These are phyloP conservation scores for Inosperma sp. DNA, from an alignment of 768 basidiomycete genomes.

Conservation along the genomic window DNA sequence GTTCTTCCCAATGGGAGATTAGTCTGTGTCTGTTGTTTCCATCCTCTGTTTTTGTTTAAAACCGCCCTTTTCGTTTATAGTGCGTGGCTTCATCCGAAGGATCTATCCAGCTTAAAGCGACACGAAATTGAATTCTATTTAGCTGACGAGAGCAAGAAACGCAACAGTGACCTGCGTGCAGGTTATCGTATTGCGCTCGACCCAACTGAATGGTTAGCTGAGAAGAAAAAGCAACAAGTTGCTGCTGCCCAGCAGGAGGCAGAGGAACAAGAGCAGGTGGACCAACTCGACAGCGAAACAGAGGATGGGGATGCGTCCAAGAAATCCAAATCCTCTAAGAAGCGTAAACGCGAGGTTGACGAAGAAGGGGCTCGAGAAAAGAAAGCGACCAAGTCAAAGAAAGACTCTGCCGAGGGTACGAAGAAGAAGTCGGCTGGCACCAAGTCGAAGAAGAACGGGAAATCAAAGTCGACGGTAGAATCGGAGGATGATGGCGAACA, in stretches of 20 bases:
- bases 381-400: conserved; percentile 30
- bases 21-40: conserved; percentile 51
- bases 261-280: conserved; percentile 59
- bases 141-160: conserved; percentile 67
- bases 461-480: conserved; percentile 56
- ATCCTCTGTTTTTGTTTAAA: conserved; percentile 1
- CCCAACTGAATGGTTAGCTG: conserved; percentile 49
- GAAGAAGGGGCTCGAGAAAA: conserved; percentile 30
- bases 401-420: conserved; percentile 25
- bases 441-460: conserved; percentile 36
- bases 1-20: conserved; percentile 94
- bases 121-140: conserved; percentile 86
- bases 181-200: conserved; percentile 72
- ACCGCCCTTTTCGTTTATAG: conserved; percentile 45
- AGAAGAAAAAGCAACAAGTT: conserved; percentile 29
- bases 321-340: conserved; percentile 30
- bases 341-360: conserved; percentile 63
- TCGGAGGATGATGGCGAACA: conserved; percentile 60
- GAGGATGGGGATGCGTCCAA: conserved; percentile 37
- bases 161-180: conserved; percentile 62
- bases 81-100: conserved; percentile 79
- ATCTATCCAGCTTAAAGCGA: conserved; percentile 71
- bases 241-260: conserved; percentile 32
- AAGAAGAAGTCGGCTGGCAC: conserved; percentile 19
- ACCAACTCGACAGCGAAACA: conserved; percentile 57